Conservation (phyloP, 305 asterid genomes). For the Fraxinus latifolia region DNA sequence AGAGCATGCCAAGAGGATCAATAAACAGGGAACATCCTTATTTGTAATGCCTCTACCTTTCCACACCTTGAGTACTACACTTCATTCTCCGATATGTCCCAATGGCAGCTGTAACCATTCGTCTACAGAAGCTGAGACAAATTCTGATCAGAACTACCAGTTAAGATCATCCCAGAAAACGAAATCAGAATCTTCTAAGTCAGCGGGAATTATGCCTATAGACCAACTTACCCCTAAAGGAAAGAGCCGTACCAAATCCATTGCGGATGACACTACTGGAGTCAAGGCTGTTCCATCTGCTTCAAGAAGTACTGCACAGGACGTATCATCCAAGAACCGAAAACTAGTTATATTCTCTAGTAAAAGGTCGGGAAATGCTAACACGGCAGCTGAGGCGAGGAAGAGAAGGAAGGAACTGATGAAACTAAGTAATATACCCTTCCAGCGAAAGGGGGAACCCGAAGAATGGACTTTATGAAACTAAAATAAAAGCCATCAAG, state of each 20-base stretch:
- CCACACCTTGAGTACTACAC: constrained; percentile 12
- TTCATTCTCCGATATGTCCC: constrained; percentile 10
- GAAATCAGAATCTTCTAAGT: constrained; percentile 11
- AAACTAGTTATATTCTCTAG: not conserved
- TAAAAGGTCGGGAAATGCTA: not conserved
- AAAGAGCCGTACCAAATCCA: not conserved
- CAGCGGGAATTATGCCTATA: not conserved
- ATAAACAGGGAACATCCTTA: constrained; percentile 33
- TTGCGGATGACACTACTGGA: not conserved
- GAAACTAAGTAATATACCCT: not conserved
- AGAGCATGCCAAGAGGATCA: constrained; percentile 23
- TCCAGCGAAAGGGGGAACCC: not conserved
- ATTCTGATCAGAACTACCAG: constrained; percentile 11
- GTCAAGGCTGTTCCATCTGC: not conserved
- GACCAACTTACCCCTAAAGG: not conserved
- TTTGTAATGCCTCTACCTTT: constrained; percentile 44
- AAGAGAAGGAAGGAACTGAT: not conserved
- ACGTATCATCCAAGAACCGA: not conserved
- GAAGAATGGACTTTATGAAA: not conserved
- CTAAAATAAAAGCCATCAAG: not conserved
- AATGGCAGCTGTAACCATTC: constrained; percentile 24
- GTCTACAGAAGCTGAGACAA: constrained; percentile 17
- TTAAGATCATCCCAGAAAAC: constrained; percentile 12
- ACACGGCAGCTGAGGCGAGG: constrained; percentile 1
- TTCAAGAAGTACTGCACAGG: not conserved